These are phyloP conservation scores for Athelia psychrophila DNA, from an alignment of 1,284 basidiomycete species.

Conservation along the genomic window DNA sequence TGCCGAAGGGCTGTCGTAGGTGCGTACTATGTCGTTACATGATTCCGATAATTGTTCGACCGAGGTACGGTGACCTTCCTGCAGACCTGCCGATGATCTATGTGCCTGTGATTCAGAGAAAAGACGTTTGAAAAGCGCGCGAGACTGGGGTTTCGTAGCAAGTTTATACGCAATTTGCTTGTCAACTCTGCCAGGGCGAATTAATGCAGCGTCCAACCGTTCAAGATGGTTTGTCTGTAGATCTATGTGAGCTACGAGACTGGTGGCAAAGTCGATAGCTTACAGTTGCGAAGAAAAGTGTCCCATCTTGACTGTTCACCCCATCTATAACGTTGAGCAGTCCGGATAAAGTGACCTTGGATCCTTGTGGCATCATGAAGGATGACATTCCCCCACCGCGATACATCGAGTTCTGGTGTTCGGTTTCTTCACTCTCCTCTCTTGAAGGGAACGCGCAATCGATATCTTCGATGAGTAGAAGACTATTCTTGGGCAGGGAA, in stretches of 20 bases:
- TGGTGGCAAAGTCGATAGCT: background rate
- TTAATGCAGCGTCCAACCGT: conserved; percentile 14
- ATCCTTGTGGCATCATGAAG: background rate
- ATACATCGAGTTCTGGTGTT: background rate
- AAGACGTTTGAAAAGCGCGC: conserved; percentile 6
- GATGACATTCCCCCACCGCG: background rate
- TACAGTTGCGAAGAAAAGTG: conserved; percentile 1
- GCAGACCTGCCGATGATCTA: background rate
- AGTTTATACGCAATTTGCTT: conserved; percentile 13
- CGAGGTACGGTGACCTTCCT: too few species aligned
- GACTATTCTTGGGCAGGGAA: background rate
- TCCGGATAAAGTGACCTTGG: background rate
- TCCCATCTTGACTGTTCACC: conserved; percentile 1
- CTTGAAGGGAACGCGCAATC: conserved; percentile 1
- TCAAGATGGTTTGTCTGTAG: conserved; percentile 16
- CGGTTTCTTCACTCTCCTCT: background rate
- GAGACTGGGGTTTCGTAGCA: conserved; percentile 12
- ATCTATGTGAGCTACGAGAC: background rate
- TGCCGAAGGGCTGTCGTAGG: conserved; percentile 1
- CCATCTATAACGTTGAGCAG: background rate
- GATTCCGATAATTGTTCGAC: too few species aligned
- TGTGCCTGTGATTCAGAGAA: background rate
- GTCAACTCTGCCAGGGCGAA: conserved; percentile 17
- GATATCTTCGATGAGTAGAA: conserved; percentile 3
- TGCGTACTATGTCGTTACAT: too few species aligned